A percentile compares a stretch with the other conserved stretches of the same genome.
phyloP scores from a whole-genome alignment of 768 basidiomycete species.

The Brasilioporus rufonigricans region DNA sequence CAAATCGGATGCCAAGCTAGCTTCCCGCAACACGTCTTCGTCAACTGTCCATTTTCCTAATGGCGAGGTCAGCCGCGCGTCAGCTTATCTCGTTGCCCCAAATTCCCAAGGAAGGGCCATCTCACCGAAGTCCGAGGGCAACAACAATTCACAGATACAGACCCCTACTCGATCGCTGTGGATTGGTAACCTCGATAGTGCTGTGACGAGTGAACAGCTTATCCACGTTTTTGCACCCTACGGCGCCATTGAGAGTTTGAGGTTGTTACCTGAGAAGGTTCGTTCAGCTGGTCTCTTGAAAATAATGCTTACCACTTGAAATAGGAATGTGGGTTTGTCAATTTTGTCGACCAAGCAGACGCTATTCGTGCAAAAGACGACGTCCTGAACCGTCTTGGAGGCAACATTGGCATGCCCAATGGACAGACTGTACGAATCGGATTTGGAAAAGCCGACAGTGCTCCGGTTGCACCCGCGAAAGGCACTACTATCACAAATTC shows the following conservation, averaged over 20 bases:
- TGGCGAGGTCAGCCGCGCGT: slow-evolving; percentile 56
- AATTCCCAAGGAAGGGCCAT: slow-evolving; percentile 69
- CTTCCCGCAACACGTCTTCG: slow-evolving; percentile 41
- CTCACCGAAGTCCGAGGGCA: slow-evolving; percentile 76
- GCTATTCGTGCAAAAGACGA: slow-evolving; percentile 98
- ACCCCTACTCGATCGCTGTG: slow-evolving; percentile 94
- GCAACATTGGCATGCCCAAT: slow-evolving; percentile 91
- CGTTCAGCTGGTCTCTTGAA: slow-evolving; percentile 1
- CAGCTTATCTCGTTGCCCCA: slow-evolving; percentile 68
- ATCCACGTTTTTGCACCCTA: slow-evolving; percentile 96
- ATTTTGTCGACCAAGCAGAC: slow-evolving; percentile 93
- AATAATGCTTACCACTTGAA: slow-evolving; percentile 16
- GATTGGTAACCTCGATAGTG: slow-evolving; percentile 97
- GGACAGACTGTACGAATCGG: slow-evolving; percentile 97
- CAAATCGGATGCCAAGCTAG: slow-evolving; percentile 55
- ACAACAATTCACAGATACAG: slow-evolving; percentile 71
- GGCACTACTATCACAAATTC: slow-evolving; percentile 62
- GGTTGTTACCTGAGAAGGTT: slow-evolving; percentile 97
- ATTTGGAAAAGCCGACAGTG: slow-evolving; percentile 97
- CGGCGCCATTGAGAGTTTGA: slow-evolving; percentile 93
- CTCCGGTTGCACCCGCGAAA: slow-evolving; percentile 86
- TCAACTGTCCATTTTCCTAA: slow-evolving; percentile 71
- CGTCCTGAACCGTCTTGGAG: slow-evolving; percentile 91
- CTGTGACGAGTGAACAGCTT: slow-evolving; percentile 91
- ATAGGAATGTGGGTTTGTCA: slow-evolving; percentile 98